phyloP scores from a whole-genome alignment of 2,329 filamentous ascomycete species.

The Pseudocercospora eumusae region DNA sequence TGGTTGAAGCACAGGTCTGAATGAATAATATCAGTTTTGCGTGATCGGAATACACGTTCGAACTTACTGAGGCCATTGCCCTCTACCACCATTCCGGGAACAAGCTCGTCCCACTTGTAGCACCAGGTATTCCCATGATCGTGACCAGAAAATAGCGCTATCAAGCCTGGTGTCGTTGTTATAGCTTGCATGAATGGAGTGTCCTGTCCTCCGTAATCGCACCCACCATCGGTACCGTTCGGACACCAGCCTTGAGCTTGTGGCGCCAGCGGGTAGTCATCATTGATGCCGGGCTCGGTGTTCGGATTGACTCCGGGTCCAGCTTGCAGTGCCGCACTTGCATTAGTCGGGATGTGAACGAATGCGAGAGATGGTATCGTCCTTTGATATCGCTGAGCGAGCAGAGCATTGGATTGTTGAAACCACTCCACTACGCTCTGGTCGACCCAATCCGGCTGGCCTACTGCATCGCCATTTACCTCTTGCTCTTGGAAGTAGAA shows the following conservation, averaged over 20 bases:
- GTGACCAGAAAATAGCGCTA: slow-evolving; percentile 65
- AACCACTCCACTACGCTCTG: slow-evolving; percentile 52
- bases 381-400: slow-evolving; percentile 23
- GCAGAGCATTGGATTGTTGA: slow-evolving; percentile 30
- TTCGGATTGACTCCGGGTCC: slow-evolving; percentile 45
- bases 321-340: slow-evolving; percentile 46
- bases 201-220: slow-evolving; percentile 53
- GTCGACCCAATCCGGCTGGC: slow-evolving; percentile 50
- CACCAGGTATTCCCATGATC: slow-evolving; percentile 56
- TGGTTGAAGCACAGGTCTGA: slow-evolving; percentile 38
- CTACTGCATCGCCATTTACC: slow-evolving; percentile 33
- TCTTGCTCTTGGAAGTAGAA: slow-evolving; percentile 54
- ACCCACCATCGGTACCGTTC: slow-evolving; percentile 41
- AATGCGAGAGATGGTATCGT: slow-evolving; percentile 56
- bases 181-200: slow-evolving; percentile 65
- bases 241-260: slow-evolving; percentile 45
- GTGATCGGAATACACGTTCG: too few relatives aligned
- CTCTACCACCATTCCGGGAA: slow-evolving; percentile 34
- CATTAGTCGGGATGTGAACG: slow-evolving; percentile 56
- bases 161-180: slow-evolving; percentile 55
- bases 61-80: slow-evolving; percentile 37
- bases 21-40: too few relatives aligned
- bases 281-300: slow-evolving; percentile 52
- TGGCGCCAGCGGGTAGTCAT: slow-evolving; percentile 44
- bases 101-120: slow-evolving; percentile 35